Evolutionary conservation across 2,329 filamentous ascomycete species (phyloP).

Genomic region (Penicillium sp.): DNA sequence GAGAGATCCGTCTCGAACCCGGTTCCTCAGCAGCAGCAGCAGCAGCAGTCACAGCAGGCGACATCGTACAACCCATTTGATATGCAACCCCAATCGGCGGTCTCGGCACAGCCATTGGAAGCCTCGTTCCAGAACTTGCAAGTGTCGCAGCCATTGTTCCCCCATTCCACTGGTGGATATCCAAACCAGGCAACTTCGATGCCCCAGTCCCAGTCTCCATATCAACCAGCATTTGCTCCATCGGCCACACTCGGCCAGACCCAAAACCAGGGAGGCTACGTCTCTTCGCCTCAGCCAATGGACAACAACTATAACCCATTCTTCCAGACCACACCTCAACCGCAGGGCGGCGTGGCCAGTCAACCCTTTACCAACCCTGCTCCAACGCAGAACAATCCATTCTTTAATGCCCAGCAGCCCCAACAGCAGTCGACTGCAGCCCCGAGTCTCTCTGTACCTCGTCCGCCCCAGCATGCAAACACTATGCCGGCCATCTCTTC

Average conservation of each 20-base stretch:
- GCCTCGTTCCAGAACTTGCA: constrained; percentile 78
- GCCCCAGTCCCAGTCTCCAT: constrained; percentile 37
- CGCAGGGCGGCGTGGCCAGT: constrained; percentile 30
- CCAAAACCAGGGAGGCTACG: constrained; percentile 42
- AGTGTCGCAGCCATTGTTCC: constrained; percentile 72
- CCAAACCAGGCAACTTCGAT: constrained; percentile 46
- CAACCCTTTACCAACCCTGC: constrained; percentile 29
- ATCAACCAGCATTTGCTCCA: constrained; percentile 51
- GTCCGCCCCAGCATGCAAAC: constrained; percentile 41
- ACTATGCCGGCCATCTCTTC: constrained; percentile 43
- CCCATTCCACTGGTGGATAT: constrained; percentile 72
- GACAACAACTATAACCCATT: constrained; percentile 48
- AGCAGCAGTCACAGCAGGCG: constrained; percentile 7
- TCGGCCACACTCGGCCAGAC: constrained; percentile 38
- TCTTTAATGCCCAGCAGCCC: constrained; percentile 35
- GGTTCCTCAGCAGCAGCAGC: constrained; percentile 28
- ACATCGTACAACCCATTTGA: constrained; percentile 73
- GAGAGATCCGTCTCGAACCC: constrained; percentile 56
- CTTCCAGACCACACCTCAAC: constrained; percentile 41
- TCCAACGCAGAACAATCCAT: constrained; percentile 39
- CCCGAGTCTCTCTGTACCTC: constrained; percentile 14
- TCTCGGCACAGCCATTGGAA: constrained; percentile 53
- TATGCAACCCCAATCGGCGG: constrained; percentile 33
- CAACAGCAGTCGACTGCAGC: constrained; percentile 27
- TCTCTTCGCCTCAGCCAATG: constrained; percentile 40